phyloP scores from a whole-genome alignment of 345 rosid genomes.

The Reutealis trisperma region DNA sequence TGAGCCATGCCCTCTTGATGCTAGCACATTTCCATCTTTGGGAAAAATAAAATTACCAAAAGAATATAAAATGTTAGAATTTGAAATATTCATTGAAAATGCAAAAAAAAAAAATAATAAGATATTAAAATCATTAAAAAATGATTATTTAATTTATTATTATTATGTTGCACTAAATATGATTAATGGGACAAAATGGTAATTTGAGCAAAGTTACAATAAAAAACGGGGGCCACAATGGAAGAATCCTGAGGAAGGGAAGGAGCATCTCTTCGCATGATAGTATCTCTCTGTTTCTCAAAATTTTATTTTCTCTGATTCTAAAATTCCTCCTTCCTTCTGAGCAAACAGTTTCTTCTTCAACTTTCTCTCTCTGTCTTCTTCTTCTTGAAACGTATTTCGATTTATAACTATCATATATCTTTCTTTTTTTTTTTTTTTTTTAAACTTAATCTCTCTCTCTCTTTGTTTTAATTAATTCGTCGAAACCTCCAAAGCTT shows the following conservation, averaged over 20 bases:
- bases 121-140: too few relatives aligned
- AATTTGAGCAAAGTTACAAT: too few relatives aligned
- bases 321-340: not conserved
- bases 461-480: slow-evolving; percentile 2
- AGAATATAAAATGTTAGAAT: too few relatives aligned
- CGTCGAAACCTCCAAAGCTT: not conserved
- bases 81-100: too few relatives aligned
- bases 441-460: not conserved
- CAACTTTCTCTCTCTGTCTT: not conserved
- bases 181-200: too few relatives aligned
- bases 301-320: too few relatives aligned
- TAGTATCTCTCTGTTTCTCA: slow-evolving; percentile 5
- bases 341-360: not conserved
- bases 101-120: too few relatives aligned
- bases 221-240: not conserved
- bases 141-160: too few relatives aligned
- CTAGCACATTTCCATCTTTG: too few relatives aligned
- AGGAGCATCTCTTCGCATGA: not conserved
- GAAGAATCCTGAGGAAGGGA: not conserved
- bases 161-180: too few relatives aligned
- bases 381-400: not conserved
- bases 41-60: too few relatives aligned
- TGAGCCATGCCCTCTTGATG: too few relatives aligned
- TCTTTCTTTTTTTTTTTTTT: not conserved
- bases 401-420: not conserved